phyloP scores from a whole-genome alignment of 73 alveolate genomes.

The Paramecium biaurelia region DNA sequence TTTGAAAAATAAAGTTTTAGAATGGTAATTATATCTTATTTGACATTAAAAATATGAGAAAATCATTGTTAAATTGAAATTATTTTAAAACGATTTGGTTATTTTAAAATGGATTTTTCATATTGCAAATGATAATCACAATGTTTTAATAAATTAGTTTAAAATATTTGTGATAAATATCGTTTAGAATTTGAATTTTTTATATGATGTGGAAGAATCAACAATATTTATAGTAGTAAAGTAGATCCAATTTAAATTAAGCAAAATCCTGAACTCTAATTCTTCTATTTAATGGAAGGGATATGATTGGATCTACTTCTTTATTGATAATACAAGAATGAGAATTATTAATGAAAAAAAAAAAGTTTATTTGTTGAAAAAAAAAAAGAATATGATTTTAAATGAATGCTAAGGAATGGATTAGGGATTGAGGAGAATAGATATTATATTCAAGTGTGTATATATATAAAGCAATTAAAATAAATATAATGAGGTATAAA shows the following conservation, averaged over 20 bases:
- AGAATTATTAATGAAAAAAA: neutral
- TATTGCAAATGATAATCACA: neutral
- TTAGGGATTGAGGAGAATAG: neutral
- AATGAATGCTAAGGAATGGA: neutral
- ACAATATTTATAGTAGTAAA: neutral
- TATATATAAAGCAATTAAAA: neutral
- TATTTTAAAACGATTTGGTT: neutral
- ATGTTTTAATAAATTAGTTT: neutral
- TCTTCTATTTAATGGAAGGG: neutral
- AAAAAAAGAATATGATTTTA: neutral
- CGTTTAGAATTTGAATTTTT: neutral
- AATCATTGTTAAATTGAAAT: neutral
- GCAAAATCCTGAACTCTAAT: neutral
- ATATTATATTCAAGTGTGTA: neutral
- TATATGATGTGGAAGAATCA: neutral
- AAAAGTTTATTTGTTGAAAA: neutral
- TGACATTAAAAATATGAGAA: neutral
- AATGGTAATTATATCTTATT: neutral
- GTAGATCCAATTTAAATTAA: neutral
- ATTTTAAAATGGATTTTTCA: neutral
- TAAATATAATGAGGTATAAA: constrained; percentile 7
- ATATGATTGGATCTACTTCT: neutral
- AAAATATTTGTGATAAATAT: neutral
- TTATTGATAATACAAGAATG: too few relatives aligned
- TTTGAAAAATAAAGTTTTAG: neutral